These are phyloP conservation scores for Fusarium globosum DNA, from an alignment of 2,329 filamentous ascomycete genomes.

Conservation along the genomic window DNA sequence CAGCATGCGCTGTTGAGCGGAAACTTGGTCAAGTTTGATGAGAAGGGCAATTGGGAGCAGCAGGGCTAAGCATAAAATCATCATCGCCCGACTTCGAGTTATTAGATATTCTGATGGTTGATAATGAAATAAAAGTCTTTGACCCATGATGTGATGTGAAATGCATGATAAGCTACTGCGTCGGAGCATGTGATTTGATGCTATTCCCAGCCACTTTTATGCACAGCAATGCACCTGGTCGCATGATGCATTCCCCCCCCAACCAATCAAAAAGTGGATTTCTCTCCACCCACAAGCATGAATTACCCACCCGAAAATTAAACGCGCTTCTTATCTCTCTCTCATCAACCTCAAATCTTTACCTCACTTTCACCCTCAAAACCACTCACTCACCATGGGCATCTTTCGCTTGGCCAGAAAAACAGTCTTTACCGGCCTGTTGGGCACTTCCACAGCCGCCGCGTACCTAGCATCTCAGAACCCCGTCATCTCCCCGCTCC, in stretches of 20 bases:
- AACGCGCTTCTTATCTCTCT: constrained; percentile 31
- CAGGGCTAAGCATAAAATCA: not conserved
- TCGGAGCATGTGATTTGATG: not conserved
- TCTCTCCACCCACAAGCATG: constrained; percentile 19
- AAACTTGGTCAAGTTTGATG: constrained; percentile 69
- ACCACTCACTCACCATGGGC: constrained; percentile 57
- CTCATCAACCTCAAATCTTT: not conserved
- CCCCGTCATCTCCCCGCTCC: constrained; percentile 66
- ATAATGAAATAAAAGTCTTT: not conserved
- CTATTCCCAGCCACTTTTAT: constrained; percentile 10
- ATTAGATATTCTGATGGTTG: fast-evolving
- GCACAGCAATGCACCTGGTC: constrained; percentile 2
- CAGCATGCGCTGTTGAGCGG: constrained; percentile 66
- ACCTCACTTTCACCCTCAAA: not conserved
- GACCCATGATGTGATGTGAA: not conserved
- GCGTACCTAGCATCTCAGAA: constrained; percentile 65
- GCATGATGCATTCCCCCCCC: not conserved
- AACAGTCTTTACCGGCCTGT: constrained; percentile 57
- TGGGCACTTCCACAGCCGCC: constrained; percentile 60
- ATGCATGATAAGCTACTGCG: not conserved
- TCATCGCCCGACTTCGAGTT: not conserved
- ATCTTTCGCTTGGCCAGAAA: constrained; percentile 62
- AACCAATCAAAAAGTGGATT: not conserved
- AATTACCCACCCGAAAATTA: constrained; percentile 9
- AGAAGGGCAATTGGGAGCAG: constrained; percentile 21